Evolutionary conservation across 192 early-diverging fungal species (phyloP).

Genomic region (Coemansia sp.): DNA sequence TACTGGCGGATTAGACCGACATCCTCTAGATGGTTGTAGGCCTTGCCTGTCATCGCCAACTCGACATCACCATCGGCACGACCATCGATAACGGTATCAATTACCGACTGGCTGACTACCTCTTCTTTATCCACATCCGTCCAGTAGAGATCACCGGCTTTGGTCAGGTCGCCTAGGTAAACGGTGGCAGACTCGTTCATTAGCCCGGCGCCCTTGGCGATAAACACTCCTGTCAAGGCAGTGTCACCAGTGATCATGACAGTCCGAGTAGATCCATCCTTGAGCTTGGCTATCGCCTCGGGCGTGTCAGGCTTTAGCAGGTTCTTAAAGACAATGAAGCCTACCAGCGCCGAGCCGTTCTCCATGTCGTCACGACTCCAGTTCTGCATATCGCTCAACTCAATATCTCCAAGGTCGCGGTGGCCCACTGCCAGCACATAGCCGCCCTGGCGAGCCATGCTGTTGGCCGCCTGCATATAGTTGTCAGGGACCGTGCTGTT

Average conservation of each 20-base stretch:
- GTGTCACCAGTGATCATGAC: slow-evolving; percentile 88
- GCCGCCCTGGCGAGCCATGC: slow-evolving; percentile 68
- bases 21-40: slow-evolving; percentile 61
- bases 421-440: slow-evolving; percentile 76
- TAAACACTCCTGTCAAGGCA: slow-evolving; percentile 73
- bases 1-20: slow-evolving; percentile 53
- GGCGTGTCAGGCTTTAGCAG: slow-evolving; percentile 73
- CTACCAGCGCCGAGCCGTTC: slow-evolving; percentile 58
- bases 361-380: slow-evolving; percentile 66
- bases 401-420: slow-evolving; percentile 53
- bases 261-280: slow-evolving; percentile 69
- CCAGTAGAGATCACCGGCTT: slow-evolving; percentile 56
- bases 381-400: slow-evolving; percentile 44
- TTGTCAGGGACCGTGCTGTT: slow-evolving; percentile 59
- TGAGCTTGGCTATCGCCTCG: slow-evolving; percentile 68
- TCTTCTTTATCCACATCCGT: slow-evolving; percentile 61
- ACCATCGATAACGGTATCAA: slow-evolving; percentile 12
- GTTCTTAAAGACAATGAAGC: slow-evolving; percentile 79
- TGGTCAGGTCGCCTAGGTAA: slow-evolving; percentile 60
- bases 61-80: slow-evolving; percentile 50
- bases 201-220: slow-evolving; percentile 67
- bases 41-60: slow-evolving; percentile 73
- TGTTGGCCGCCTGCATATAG: slow-evolving; percentile 58
- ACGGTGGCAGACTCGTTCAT: slow-evolving; percentile 34
- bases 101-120: slow-evolving; percentile 25